A percentile compares a stretch with the other conserved stretches of the same genome.
phyloP scores from a whole-genome alignment of 768 basidiomycete species.

The Boletus pseudopeckii region DNA sequence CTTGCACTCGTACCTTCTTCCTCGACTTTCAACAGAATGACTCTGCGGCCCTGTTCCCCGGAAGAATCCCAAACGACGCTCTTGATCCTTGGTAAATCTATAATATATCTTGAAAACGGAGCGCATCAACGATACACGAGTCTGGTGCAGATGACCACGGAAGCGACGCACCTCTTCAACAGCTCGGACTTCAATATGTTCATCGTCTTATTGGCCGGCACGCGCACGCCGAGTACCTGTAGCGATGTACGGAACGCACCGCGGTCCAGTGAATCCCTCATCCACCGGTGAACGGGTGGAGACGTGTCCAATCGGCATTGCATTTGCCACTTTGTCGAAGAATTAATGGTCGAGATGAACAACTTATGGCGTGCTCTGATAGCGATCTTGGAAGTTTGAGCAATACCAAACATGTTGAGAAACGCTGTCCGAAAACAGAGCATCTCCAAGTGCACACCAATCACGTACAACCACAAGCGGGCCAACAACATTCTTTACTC shows the following conservation, averaged over 20 bases:
- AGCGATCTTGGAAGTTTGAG: constrained; percentile 4
- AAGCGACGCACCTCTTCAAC: constrained; percentile 53
- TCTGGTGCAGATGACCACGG: neutral
- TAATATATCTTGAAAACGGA: constrained; percentile 44
- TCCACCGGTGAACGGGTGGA: constrained; percentile 50
- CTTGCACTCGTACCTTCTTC: constrained; percentile 50
- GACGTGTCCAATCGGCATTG: constrained; percentile 32
- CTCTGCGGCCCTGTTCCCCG: constrained; percentile 46
- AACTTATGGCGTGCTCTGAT: constrained; percentile 5
- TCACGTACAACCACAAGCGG: neutral
- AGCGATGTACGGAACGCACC: constrained; percentile 62
- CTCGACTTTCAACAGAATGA: constrained; percentile 64
- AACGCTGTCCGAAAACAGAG: neutral
- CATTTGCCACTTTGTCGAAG: constrained; percentile 11
- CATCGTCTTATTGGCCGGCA: constrained; percentile 55
- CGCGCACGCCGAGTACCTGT: constrained; percentile 63
- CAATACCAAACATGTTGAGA: constrained; percentile 15
- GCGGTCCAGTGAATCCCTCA: constrained; percentile 55
- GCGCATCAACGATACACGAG: constrained; percentile 8
- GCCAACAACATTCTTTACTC: neutral
- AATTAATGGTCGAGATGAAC: neutral
- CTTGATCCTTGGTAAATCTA: constrained; percentile 68
- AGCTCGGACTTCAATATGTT: constrained; percentile 52
- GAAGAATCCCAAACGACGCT: constrained; percentile 53
- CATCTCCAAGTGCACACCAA: neutral